A percentile compares a stretch with the other conserved stretches of the same genome.
These are phyloP conservation scores for Saccharum spontaneum DNA, from an alignment of 176 grass and related monocot genomes.

Conservation along the genomic window DNA sequence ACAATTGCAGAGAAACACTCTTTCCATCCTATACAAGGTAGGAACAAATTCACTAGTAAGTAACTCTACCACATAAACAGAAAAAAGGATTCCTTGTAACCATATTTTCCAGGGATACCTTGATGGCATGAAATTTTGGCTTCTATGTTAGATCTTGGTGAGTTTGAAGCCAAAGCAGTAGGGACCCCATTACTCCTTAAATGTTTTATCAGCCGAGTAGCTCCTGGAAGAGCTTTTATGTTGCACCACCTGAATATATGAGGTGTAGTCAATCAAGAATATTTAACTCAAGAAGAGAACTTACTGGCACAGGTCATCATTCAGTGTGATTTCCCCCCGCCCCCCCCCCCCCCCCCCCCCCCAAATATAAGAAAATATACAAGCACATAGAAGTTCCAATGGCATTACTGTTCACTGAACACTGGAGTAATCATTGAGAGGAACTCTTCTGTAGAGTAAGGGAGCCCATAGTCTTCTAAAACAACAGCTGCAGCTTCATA, in stretches of 20 bases:
- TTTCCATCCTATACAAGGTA: constrained; percentile 71
- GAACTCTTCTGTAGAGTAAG: constrained; percentile 83
- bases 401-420: constrained; percentile 77
- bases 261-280: constrained; percentile 14
- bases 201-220: constrained; percentile 81
- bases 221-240: constrained; percentile 87
- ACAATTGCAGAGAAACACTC: constrained; percentile 80
- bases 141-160: constrained; percentile 82
- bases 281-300: constrained; percentile 2
- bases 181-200: constrained; percentile 60
- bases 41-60: constrained; percentile 24
- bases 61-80: background rate
- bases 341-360: too few species aligned
- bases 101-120: constrained; percentile 43
- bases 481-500: constrained; percentile 71
- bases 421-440: constrained; percentile 68
- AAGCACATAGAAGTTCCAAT: constrained; percentile 6
- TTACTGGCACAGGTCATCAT: constrained; percentile 11
- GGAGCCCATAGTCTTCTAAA: constrained; percentile 78
- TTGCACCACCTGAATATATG: constrained; percentile 71
- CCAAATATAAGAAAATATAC: constrained; percentile 6
- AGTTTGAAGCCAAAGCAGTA: constrained; percentile 89
- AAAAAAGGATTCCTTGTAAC: constrained; percentile 10
- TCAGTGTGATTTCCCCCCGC: background rate
- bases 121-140: constrained; percentile 76